phyloP scores from a whole-genome alignment of 192 early-diverging fungal species.

The Spizellomyces punctatus region DNA sequence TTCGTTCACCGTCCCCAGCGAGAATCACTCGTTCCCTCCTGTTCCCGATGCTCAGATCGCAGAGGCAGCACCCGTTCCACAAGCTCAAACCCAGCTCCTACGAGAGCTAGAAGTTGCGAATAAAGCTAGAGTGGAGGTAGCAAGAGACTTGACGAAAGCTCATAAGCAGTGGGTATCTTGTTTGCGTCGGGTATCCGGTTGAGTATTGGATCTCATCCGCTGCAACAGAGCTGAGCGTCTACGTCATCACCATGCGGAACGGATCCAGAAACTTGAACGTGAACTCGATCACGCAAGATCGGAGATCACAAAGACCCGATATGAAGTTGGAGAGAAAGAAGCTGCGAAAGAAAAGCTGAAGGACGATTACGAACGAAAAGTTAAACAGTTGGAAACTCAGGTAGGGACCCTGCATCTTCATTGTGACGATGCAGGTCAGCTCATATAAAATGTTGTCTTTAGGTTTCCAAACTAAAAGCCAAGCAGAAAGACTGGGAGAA shows the following conservation, averaged over 20 bases:
- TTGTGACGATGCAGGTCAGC: not conserved
- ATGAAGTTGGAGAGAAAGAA: conserved; percentile 37
- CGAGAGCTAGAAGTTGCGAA: conserved; percentile 35
- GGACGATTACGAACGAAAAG: conserved; percentile 49
- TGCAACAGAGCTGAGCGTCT: conserved; percentile 41
- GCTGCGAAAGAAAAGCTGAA: conserved; percentile 36
- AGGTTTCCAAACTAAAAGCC: conserved; percentile 37
- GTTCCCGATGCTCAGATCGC: not conserved
- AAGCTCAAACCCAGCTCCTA: not conserved
- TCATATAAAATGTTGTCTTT: conserved; percentile 4
- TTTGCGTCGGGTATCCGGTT: not conserved
- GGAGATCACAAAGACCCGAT: conserved; percentile 29
- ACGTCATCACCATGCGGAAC: conserved; percentile 34
- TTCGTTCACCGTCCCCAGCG: not conserved
- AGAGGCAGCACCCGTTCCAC: not conserved
- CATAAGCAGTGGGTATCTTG: conserved; percentile 43
- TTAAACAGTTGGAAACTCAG: conserved; percentile 41
- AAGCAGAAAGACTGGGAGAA: conserved; percentile 44
- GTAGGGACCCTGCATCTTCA: not conserved
- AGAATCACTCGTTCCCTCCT: not conserved
- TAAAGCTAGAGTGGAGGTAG: conserved; percentile 47
- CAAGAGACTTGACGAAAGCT: conserved; percentile 39
- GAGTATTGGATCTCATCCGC: not conserved
- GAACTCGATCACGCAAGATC: conserved; percentile 35
- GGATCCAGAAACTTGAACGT: conserved; percentile 37